Evolutionary conservation across 352 stramenopile genomes (phyloP).

Genomic region (Pythium rhizo-oryzae): DNA sequence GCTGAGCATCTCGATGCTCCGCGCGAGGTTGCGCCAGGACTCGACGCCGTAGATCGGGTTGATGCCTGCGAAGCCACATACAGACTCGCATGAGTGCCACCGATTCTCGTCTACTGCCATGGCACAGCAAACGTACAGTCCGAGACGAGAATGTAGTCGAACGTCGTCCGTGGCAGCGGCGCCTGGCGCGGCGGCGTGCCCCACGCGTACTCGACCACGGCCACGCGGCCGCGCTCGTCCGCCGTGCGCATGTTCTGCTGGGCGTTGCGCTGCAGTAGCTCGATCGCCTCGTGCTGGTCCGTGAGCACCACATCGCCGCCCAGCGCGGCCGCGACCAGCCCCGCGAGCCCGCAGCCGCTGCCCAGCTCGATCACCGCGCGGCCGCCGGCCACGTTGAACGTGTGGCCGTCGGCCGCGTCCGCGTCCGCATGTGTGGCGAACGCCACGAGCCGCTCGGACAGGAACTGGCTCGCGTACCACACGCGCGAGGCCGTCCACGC

Average conservation of each 20-base stretch:
- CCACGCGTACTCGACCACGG: constrained; percentile 67
- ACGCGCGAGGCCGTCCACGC: constrained; percentile 82
- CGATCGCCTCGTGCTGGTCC: constrained; percentile 68
- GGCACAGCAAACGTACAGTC: constrained; percentile 50
- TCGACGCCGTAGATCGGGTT: constrained; percentile 85
- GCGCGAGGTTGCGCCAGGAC: constrained; percentile 75
- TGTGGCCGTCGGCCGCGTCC: neutral
- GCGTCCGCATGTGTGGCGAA: constrained; percentile 5
- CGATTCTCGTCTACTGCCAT: no score
- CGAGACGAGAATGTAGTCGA: constrained; percentile 73
- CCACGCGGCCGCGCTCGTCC: constrained; percentile 40
- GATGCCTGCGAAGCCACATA: constrained; percentile 40
- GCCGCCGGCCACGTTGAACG: constrained; percentile 30
- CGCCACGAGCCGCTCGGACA: constrained; percentile 57
- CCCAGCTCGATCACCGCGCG: constrained; percentile 72
- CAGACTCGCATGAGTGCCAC: neutral
- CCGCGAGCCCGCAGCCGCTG: constrained; percentile 76
- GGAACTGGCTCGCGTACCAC: constrained; percentile 71
- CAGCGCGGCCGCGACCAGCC: constrained; percentile 61
- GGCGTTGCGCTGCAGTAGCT: constrained; percentile 67
- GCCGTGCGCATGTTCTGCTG: constrained; percentile 45
- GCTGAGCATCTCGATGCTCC: constrained; percentile 68
- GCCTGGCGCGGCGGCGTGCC: constrained; percentile 31
- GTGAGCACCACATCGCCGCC: constrained; percentile 74
- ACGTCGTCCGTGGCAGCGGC: constrained; percentile 35